These are phyloP conservation scores for Fusarium concolor DNA, from an alignment of 2,329 filamentous ascomycete genomes.

Conservation along the genomic window DNA sequence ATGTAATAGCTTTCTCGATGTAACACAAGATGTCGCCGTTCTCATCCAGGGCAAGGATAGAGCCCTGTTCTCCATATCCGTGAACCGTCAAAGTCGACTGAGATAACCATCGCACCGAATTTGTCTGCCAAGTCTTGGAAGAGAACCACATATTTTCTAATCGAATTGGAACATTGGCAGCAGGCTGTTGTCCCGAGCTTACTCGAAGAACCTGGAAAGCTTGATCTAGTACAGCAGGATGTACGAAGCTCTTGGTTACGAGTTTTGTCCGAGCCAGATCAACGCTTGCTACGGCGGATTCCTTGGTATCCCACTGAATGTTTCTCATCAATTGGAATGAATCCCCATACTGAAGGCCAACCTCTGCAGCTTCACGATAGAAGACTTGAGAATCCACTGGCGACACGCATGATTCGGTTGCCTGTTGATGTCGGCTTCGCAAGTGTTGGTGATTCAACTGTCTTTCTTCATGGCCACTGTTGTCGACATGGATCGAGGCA, in stretches of 20 bases:
- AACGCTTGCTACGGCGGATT: not conserved
- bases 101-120: not conserved
- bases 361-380: not conserved
- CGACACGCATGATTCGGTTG: not conserved
- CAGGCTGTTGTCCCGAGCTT: not conserved
- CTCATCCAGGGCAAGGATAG: not conserved
- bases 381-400: not conserved
- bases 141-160: not conserved
- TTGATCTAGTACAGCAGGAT: constrained; percentile 2
- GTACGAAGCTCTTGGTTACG: not conserved
- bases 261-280: not conserved
- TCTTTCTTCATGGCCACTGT: not conserved
- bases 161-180: constrained; percentile 1
- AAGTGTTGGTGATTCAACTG: not conserved
- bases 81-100: not conserved
- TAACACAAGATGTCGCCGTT: not conserved
- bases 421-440: rapidly evolving
- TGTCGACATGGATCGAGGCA: not conserved
- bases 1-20: not conserved
- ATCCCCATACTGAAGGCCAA: constrained; percentile 1
- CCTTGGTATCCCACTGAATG: not conserved
- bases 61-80: constrained; percentile 5
- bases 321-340: not conserved
- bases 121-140: not conserved
- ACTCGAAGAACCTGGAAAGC: constrained; percentile 10